Conservation (phyloP, 331 rosid species). For the Erythrophleum ivorense region DNA sequence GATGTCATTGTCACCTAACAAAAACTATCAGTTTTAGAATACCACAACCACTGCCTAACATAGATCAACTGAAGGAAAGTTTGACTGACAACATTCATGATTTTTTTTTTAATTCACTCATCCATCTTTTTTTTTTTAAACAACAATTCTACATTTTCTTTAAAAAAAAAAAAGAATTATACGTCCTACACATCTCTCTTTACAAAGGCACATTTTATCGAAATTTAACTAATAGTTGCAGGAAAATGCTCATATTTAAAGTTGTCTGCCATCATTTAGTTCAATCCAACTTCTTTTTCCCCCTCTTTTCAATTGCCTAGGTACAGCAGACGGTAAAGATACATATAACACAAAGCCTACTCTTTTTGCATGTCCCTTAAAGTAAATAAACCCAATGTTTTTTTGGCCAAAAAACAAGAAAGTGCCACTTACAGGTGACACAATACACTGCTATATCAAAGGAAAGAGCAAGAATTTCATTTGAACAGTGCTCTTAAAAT, state of each 20-base stretch:
- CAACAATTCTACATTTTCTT: too few relatives aligned
- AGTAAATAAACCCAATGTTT: not conserved
- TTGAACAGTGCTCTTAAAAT: not conserved
- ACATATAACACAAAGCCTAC: conserved; percentile 5
- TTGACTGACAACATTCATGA: not conserved
- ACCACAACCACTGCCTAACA: not conserved
- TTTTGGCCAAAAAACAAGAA: not conserved
- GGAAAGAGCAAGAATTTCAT: not conserved
- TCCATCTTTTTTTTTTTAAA: not conserved
- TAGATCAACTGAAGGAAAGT: not conserved
- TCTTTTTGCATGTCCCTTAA: not conserved
- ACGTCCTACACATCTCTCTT: not conserved
- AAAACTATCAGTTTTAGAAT: not conserved
- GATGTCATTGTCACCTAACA: not conserved
- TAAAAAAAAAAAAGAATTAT: not conserved
- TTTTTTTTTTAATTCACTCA: not conserved
- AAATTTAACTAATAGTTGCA: not conserved
- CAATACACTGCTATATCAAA: not conserved
- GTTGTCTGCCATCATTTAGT: not conserved
- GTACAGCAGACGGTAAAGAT: conserved; percentile 16
- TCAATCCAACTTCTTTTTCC: not conserved
- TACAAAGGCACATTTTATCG: not conserved
- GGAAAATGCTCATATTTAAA: not conserved
- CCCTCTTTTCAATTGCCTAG: conserved; percentile 14
- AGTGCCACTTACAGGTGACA: not conserved